Conservation (phyloP, 176 grass and related monocot genomes). For the Hsuehochloa calcarea region DNA sequence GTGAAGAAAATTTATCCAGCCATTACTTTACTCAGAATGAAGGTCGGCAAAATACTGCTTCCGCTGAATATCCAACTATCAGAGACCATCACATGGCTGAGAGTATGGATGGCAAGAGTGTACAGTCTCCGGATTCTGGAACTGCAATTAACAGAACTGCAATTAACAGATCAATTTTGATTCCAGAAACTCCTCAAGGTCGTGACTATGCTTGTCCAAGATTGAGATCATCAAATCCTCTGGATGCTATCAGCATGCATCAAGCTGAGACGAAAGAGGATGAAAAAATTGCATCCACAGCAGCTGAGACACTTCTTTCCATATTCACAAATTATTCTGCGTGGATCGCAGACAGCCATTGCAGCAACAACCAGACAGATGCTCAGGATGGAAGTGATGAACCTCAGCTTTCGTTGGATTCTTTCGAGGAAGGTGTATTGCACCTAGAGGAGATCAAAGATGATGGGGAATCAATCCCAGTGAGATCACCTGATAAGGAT, state of each 20-base stretch:
- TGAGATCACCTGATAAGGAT: slow-evolving; percentile 39
- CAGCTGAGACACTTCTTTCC: slow-evolving; percentile 77
- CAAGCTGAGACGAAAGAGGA: slow-evolving; percentile 18
- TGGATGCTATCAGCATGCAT: slow-evolving; percentile 23
- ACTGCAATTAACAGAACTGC: slow-evolving; percentile 19
- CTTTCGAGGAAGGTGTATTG: slow-evolving; percentile 63
- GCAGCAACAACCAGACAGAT: slow-evolving; percentile 17
- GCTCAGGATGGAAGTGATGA: slow-evolving; percentile 9
- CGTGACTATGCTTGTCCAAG: slow-evolving; percentile 8
- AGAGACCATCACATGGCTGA: slow-evolving; percentile 26
- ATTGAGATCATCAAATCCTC: background rate
- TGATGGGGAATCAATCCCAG: slow-evolving; percentile 44
- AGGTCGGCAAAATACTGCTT: slow-evolving; percentile 7
- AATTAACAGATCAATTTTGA: background rate
- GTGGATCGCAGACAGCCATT: background rate
- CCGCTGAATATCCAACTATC: slow-evolving; percentile 4
- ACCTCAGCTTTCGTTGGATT: slow-evolving; percentile 50
- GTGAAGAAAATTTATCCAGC: slow-evolving; percentile 45
- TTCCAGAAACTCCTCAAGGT: slow-evolving; percentile 35
- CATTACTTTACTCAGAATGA: slow-evolving; percentile 29
- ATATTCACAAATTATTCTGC: slow-evolving; percentile 46
- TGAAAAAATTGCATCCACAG: slow-evolving; percentile 28
- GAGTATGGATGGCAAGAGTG: background rate
- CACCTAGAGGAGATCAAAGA: slow-evolving; percentile 62
- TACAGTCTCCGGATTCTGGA: background rate